phyloP scores from a whole-genome alignment of 2,329 filamentous ascomycete genomes.

The Capronia americana region DNA sequence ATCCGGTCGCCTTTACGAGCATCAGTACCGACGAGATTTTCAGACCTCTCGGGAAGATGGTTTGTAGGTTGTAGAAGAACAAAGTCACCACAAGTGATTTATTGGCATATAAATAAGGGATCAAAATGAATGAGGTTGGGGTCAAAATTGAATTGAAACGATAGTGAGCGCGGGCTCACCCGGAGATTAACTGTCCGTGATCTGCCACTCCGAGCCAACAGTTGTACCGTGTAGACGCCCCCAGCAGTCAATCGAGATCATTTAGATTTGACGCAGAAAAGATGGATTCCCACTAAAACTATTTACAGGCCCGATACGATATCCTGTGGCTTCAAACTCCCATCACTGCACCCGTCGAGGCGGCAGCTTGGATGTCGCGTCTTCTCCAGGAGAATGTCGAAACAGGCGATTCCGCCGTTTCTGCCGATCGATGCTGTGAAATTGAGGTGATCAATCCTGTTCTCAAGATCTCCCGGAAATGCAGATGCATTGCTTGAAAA shows the following conservation, averaged over 20 bases:
- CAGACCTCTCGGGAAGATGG: not conserved
- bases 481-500: not conserved
- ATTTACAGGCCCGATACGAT: not conserved
- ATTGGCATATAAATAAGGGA: not conserved
- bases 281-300: not conserved
- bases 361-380: not conserved
- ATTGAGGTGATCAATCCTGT: not conserved
- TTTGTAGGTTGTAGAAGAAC: not conserved
- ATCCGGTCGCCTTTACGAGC: not conserved
- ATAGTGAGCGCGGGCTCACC: not conserved
- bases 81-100: not conserved
- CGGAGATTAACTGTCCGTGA: not conserved
- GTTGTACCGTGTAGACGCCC: not conserved
- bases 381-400: not conserved
- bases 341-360: not conserved
- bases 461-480: not conserved
- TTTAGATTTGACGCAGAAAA: not conserved
- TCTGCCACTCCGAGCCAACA: not conserved
- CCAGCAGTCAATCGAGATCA: not conserved
- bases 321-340: not conserved
- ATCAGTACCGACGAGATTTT: not conserved
- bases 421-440: not conserved
- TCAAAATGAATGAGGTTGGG: not conserved
- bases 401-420: not conserved
- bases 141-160: not conserved